Percentiles rank a stretch among this genome's conserved stretches.
Evolutionary conservation across 1,284 basidiomycete species (phyloP).

Genomic region (Fomitopsis schrenkii): DNA sequence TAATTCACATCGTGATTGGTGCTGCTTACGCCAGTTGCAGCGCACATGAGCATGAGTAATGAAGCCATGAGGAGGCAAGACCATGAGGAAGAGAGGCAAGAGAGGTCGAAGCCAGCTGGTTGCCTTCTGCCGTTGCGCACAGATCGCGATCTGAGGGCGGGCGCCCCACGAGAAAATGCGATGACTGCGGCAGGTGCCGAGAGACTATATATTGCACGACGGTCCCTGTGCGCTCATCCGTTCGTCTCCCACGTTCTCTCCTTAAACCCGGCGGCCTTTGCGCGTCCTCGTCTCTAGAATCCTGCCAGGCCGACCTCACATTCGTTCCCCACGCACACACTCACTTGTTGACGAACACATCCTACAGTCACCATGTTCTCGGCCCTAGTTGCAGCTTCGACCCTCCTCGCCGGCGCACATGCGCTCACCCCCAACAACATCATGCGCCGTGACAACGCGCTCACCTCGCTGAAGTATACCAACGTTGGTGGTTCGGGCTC

Average conservation of each 20-base stretch:
- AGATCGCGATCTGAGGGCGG: not conserved
- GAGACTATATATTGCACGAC: slow-evolving; percentile 56
- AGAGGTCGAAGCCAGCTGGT: not conserved
- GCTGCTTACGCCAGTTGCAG: too few relatives aligned
- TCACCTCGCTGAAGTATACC: slow-evolving; percentile 27
- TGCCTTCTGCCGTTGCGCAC: not conserved
- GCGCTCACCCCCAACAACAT: slow-evolving; percentile 10
- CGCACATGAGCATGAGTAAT: too few relatives aligned
- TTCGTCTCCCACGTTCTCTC: slow-evolving; percentile 2
- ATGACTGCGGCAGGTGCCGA: slow-evolving; percentile 56
- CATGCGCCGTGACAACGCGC: slow-evolving; percentile 20
- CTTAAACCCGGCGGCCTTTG: not conserved
- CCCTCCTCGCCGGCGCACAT: slow-evolving; percentile 7
- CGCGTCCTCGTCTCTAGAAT: not conserved
- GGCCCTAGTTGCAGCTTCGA: slow-evolving; percentile 9
- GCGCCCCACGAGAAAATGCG: not conserved
- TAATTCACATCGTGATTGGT: too few relatives aligned
- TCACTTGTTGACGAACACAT: slow-evolving; percentile 2
- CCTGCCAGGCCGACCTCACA: slow-evolving; percentile 8
- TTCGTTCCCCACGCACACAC: slow-evolving; percentile 5
- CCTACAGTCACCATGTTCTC: not conserved
- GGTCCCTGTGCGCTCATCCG: not conserved
- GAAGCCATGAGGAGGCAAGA: too few relatives aligned
- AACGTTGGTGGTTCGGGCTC: slow-evolving; percentile 24
- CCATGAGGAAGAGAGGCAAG: too few relatives aligned